Evolutionary conservation across 192 early-diverging fungal genomes (phyloP).

Genomic region (Gigaspora rosea): DNA sequence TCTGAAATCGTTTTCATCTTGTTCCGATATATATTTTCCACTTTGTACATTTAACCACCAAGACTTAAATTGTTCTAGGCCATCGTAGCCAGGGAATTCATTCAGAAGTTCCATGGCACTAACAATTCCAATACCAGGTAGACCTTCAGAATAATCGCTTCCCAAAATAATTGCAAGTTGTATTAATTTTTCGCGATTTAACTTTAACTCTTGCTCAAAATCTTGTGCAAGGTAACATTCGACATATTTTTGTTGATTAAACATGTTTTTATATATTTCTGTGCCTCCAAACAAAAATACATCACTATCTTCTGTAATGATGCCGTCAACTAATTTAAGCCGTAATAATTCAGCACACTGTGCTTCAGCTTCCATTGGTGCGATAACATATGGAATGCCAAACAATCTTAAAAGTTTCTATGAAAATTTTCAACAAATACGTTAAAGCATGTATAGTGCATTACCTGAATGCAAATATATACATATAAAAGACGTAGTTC

Average conservation of each 20-base stretch:
- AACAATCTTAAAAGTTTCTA: slow-evolving; percentile 82
- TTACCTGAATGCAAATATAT: not conserved
- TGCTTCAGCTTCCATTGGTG: slow-evolving; percentile 97
- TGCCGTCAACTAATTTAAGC: slow-evolving; percentile 80
- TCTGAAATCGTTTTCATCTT: slow-evolving; percentile 33
- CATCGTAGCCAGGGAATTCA: slow-evolving; percentile 61
- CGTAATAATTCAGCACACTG: slow-evolving; percentile 82
- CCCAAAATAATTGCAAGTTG: slow-evolving; percentile 87
- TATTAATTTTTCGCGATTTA: slow-evolving; percentile 74
- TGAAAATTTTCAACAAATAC: slow-evolving; percentile 16
- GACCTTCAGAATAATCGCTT: slow-evolving; percentile 96
- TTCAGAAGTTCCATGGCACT: slow-evolving; percentile 87
- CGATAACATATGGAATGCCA: slow-evolving; percentile 90
- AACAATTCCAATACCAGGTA: slow-evolving; percentile 85
- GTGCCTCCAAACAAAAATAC: slow-evolving; percentile 90
- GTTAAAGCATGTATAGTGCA: not conserved
- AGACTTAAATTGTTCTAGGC: slow-evolving; percentile 54
- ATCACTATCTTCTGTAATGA: slow-evolving; percentile 97
- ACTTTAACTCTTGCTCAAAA: slow-evolving; percentile 65
- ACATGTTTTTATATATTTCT: slow-evolving; percentile 90
- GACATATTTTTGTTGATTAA: slow-evolving; percentile 86
- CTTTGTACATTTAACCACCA: slow-evolving; percentile 60
- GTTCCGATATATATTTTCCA: slow-evolving; percentile 15
- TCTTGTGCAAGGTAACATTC: slow-evolving; percentile 75
- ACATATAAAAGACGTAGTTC: not conserved